These are phyloP conservation scores for Lactifluus hygrophoroides DNA, from an alignment of 768 basidiomycete genomes.

Conservation along the genomic window DNA sequence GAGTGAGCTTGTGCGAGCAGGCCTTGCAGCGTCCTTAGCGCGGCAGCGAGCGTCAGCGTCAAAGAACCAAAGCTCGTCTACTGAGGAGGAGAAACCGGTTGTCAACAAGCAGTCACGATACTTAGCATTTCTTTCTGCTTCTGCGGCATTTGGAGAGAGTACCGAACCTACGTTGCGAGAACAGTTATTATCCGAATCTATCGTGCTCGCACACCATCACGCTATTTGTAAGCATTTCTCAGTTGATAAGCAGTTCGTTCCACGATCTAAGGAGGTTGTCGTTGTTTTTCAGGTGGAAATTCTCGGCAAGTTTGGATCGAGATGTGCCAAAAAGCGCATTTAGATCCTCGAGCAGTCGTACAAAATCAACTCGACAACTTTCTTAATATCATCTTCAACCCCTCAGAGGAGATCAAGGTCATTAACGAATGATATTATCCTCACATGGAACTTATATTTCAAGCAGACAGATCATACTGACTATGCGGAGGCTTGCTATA, in stretches of 20 bases:
- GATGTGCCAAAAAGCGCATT: constrained; percentile 55
- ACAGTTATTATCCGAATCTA: constrained; percentile 39
- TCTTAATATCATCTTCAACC: constrained; percentile 25
- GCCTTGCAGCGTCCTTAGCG: constrained; percentile 40
- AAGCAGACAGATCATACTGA: background rate
- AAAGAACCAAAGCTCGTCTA: constrained; percentile 22
- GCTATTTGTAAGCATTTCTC: constrained; percentile 41
- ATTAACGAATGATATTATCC: constrained; percentile 28
- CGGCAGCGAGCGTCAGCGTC: constrained; percentile 29
- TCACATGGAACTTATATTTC: background rate
- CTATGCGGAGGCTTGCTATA: constrained; percentile 53
- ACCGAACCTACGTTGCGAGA: constrained; percentile 36
- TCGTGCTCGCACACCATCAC: constrained; percentile 71
- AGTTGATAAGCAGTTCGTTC: background rate
- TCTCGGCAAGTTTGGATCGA: constrained; percentile 72
- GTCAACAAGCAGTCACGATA: constrained; percentile 47
- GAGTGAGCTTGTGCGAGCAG: constrained; percentile 50
- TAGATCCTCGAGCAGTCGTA: constrained; percentile 61
- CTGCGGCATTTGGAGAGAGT: constrained; percentile 39
- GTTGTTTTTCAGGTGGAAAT: constrained; percentile 31
- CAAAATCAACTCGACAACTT: constrained; percentile 41
- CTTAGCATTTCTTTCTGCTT: constrained; percentile 44
- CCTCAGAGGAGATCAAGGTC: constrained; percentile 6
- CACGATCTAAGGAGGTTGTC: background rate
- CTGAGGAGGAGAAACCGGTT: constrained; percentile 33